Conservation (phyloP, 345 rosid genomes). For the Corchorus capsularis region DNA sequence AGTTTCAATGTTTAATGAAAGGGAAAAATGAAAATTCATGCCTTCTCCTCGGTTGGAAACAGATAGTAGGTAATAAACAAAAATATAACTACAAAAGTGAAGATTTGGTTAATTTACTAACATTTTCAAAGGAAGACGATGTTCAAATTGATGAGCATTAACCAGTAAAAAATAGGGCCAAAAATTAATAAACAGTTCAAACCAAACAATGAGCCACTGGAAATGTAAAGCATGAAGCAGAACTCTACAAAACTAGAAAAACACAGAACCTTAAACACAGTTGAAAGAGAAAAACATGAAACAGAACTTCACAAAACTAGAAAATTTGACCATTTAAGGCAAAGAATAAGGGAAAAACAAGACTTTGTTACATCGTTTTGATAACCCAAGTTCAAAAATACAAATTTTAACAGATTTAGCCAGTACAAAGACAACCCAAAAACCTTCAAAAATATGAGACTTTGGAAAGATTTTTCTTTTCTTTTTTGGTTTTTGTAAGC, state of each 20-base stretch:
- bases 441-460: background rate
- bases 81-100: too few species aligned
- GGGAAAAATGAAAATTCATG: background rate
- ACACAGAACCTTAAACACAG: background rate
- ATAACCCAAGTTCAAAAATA: slow-evolving; percentile 17
- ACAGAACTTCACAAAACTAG: background rate
- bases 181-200: background rate
- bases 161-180: background rate
- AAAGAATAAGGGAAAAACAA: background rate
- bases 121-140: background rate
- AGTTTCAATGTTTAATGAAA: background rate
- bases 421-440: background rate
- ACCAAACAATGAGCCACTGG: background rate
- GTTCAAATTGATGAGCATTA: slow-evolving; percentile 3
- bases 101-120: background rate
- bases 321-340: background rate
- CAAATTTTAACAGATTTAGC: slow-evolving; percentile 3
- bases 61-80: background rate
- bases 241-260: background rate
- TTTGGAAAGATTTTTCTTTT: background rate
- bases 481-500: background rate
- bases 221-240: background rate
- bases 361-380: background rate
- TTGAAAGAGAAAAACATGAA: background rate
- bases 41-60: background rate